Conservation (phyloP, 768 basidiomycete species). For the Panaeolus papilionaceus region DNA sequence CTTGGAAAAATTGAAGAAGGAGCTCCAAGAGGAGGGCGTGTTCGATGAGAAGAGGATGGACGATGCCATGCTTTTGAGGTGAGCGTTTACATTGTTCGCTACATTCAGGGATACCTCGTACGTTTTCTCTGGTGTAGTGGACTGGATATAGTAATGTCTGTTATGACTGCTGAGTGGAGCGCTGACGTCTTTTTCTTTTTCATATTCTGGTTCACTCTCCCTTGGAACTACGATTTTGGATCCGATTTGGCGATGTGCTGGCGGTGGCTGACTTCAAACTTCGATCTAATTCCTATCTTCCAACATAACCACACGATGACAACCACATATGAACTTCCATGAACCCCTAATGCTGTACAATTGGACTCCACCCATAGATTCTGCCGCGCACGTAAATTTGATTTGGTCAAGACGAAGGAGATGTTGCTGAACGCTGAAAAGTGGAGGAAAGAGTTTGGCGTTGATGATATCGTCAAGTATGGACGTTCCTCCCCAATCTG, state of each 20-base stretch:
- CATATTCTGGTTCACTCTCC: background rate
- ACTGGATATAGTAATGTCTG: background rate
- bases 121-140: background rate
- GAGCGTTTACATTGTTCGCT: slow-evolving; percentile 20
- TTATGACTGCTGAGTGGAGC: background rate
- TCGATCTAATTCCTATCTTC: background rate
- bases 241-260: slow-evolving; percentile 3
- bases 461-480: slow-evolving; percentile 75
- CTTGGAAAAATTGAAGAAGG: slow-evolving; percentile 71
- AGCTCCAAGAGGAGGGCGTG: slow-evolving; percentile 64
- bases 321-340: background rate
- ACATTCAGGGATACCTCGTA: background rate
- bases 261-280: background rate
- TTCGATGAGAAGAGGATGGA: slow-evolving; percentile 73
- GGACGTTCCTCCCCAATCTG: background rate
- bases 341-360: background rate
- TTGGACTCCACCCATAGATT: slow-evolving; percentile 56
- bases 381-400: slow-evolving; percentile 92
- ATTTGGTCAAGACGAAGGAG: slow-evolving; percentile 77
- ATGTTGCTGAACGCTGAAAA: slow-evolving; percentile 87
- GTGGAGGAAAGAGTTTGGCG: slow-evolving; percentile 88
- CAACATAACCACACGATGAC: background rate
- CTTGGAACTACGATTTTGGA: slow-evolving; percentile 6
- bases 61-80: slow-evolving; percentile 75
- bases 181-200: background rate